A percentile compares a stretch with the other conserved stretches of the same genome.
These are phyloP conservation scores for Camellia oleifera DNA, from an alignment of 179 eudicot species.

Conservation along the genomic window DNA sequence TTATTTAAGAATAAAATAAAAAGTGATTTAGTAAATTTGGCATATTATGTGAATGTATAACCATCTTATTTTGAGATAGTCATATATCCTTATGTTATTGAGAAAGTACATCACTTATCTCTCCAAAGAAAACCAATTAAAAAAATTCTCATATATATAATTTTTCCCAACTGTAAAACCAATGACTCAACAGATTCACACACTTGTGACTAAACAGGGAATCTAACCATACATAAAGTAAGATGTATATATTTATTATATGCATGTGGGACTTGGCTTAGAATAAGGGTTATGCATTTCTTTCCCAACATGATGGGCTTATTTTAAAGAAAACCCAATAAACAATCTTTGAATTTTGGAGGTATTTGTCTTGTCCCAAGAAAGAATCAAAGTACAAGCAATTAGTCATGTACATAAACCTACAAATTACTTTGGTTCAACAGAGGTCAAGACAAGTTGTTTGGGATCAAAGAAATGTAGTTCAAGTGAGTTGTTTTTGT, in stretches of 20 bases:
- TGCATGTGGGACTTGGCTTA: slow-evolving; percentile 11
- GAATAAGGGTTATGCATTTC: not conserved
- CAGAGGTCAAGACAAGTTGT: slow-evolving; percentile 23
- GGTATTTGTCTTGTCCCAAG: slow-evolving; percentile 19
- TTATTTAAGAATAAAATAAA: too few relatives aligned
- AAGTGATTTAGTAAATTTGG: too few relatives aligned
- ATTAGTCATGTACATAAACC: not conserved
- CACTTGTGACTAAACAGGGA: not conserved
- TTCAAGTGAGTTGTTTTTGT: slow-evolving; percentile 18
- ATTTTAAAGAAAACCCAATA: slow-evolving; percentile 16
- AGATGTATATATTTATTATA: not conserved
- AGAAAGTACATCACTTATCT: too few relatives aligned
- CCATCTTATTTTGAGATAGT: too few relatives aligned
- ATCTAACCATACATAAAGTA: slow-evolving; percentile 6
- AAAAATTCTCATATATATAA: too few relatives aligned
- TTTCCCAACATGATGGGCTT: slow-evolving; percentile 10
- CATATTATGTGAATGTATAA: too few relatives aligned
- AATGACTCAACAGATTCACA: not conserved
- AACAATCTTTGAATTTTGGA: slow-evolving; percentile 15
- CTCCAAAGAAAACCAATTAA: too few relatives aligned
- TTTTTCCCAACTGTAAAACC: not conserved
- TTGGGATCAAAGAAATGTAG: slow-evolving; percentile 19
- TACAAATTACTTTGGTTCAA: slow-evolving; percentile 20
- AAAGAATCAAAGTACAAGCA: slow-evolving; percentile 19
- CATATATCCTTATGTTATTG: too few relatives aligned